A percentile compares a stretch with the other conserved stretches of the same genome.
Conservation (phyloP, 1,284 basidiomycete genomes). For the Pulchroboletus neoregius region DNA sequence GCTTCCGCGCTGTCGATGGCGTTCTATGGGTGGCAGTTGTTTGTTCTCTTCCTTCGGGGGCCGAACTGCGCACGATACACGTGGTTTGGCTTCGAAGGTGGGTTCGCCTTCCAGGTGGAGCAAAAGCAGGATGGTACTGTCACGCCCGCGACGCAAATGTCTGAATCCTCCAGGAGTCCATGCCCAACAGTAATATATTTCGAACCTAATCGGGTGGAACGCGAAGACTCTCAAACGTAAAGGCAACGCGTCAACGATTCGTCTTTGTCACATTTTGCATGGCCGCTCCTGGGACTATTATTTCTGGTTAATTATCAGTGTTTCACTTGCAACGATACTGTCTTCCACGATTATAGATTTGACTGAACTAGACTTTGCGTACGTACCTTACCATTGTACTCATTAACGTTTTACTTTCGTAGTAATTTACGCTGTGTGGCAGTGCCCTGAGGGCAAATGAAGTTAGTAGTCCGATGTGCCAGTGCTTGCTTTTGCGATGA, state of each 20-base stretch:
- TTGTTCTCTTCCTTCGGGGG: conserved; percentile 40
- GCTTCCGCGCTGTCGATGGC: conserved; percentile 45
- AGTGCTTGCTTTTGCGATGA: no score
- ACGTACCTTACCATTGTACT: no score
- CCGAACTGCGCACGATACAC: conserved; percentile 36
- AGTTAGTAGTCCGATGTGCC: no score
- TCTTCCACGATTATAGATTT: no score
- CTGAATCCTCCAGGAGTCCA: conserved; percentile 2
- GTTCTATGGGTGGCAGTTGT: conserved; percentile 40
- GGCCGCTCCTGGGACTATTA: neutral
- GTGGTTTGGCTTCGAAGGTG: conserved; percentile 30
- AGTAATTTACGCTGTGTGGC: no score
- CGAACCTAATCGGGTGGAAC: neutral
- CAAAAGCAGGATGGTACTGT: conserved; percentile 1
- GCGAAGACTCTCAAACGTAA: neutral
- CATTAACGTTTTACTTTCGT: no score
- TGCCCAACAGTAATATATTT: neutral
- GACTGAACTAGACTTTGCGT: no score
- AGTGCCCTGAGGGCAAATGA: no score
- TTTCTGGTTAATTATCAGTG: neutral
- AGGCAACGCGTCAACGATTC: no score
- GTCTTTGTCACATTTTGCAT: no score
- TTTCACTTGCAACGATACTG: no score
- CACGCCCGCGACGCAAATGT: conserved; percentile 5
- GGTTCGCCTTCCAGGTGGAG: conserved; percentile 9